A percentile compares a stretch with the other conserved stretches of the same genome.
phyloP scores from a whole-genome alignment of 2,329 filamentous ascomycete genomes.

The Fusarium euwallaceae region DNA sequence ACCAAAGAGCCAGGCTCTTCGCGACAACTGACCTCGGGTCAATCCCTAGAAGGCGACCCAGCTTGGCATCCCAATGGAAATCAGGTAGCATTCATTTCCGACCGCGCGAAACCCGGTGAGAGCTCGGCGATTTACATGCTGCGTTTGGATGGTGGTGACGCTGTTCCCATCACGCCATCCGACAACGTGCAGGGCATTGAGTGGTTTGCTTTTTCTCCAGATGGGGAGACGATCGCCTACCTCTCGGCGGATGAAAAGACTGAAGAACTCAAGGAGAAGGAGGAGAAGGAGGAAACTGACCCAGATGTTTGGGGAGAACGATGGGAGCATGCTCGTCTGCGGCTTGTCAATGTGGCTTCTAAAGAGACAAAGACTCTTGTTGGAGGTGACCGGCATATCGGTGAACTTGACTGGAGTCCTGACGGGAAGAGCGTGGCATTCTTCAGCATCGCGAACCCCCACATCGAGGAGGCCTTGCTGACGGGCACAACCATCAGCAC shows the following conservation, averaged over 20 bases:
- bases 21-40: slow-evolving; percentile 14
- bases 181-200: slow-evolving; percentile 32
- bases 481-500: slow-evolving; percentile 24
- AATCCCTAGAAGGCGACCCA: not conserved
- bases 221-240: slow-evolving; percentile 29
- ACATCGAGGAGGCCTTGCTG: slow-evolving; percentile 28
- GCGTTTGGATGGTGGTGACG: slow-evolving; percentile 37
- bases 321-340: slow-evolving; percentile 50
- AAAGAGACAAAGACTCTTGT: slow-evolving; percentile 31
- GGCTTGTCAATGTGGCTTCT: slow-evolving; percentile 48
- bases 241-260: slow-evolving; percentile 33
- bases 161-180: slow-evolving; percentile 21
- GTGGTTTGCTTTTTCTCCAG: slow-evolving; percentile 19
- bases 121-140: slow-evolving; percentile 43
- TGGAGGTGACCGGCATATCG: slow-evolving; percentile 18
- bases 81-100: slow-evolving; percentile 22
- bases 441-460: slow-evolving; percentile 11
- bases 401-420: slow-evolving; percentile 32
- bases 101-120: slow-evolving; percentile 45
- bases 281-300: slow-evolving; percentile 51
- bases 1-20: slow-evolving; percentile 15
- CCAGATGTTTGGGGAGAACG: slow-evolving; percentile 53
- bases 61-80: slow-evolving; percentile 25
- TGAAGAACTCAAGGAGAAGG: slow-evolving; percentile 14
- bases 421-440: slow-evolving; percentile 30